Conservation (phyloP, 1,284 basidiomycete genomes). For the Puccinia hordei region DNA sequence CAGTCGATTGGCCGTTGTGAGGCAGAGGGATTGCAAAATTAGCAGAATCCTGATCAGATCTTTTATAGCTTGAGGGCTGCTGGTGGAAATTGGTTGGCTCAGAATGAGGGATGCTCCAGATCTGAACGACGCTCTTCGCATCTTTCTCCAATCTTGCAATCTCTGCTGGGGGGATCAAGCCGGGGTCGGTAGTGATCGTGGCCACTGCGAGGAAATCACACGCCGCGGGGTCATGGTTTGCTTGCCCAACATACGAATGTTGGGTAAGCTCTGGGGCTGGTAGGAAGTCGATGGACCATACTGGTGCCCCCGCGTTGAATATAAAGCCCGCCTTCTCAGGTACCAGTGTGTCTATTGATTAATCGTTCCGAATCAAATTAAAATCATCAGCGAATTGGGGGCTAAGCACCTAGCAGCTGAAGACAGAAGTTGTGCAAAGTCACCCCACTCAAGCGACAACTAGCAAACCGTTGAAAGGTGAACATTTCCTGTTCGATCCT, state of each 20-base stretch:
- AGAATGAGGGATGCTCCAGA: slow-evolving; percentile 59
- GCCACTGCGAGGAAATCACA: slow-evolving; percentile 81
- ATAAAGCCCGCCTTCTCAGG: slow-evolving; percentile 64
- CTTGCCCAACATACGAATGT: slow-evolving; percentile 21
- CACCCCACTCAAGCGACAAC: slow-evolving; percentile 41
- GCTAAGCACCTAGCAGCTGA: neutral
- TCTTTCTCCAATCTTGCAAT: slow-evolving; percentile 53
- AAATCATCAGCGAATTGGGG: neutral
- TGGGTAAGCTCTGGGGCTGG: slow-evolving; percentile 66
- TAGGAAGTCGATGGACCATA: slow-evolving; percentile 87
- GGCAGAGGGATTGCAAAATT: neutral
- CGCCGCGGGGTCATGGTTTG: neutral
- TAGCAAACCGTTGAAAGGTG: slow-evolving; percentile 37
- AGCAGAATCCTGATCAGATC: neutral
- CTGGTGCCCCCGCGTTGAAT: slow-evolving; percentile 79
- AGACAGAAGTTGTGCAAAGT: slow-evolving; percentile 17
- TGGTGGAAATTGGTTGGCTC: slow-evolving; percentile 34
- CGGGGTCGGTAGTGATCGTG: slow-evolving; percentile 64
- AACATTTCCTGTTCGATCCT: slow-evolving; percentile 19
- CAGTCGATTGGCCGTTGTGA: neutral
- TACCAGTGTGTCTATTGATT: slow-evolving; percentile 52
- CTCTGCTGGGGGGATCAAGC: slow-evolving; percentile 55
- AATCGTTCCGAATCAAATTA: neutral
- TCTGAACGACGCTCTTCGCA: slow-evolving; percentile 58
- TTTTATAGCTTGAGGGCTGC: neutral